These are phyloP conservation scores for Psilocybe azurescens DNA, from an alignment of 768 basidiomycete species.

Conservation along the genomic window DNA sequence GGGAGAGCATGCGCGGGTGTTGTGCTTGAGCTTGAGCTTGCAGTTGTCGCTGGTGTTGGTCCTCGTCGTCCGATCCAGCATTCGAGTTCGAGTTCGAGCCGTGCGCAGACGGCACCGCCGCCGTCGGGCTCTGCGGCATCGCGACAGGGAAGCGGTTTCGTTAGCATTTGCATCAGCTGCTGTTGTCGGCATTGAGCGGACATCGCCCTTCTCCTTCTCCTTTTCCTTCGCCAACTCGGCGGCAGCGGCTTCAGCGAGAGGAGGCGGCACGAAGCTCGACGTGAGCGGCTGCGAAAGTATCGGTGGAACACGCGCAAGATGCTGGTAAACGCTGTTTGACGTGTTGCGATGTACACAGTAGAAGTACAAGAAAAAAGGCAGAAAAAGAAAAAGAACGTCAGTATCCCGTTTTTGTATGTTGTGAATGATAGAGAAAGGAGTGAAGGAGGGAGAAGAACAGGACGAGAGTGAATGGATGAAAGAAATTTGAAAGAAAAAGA, in stretches of 20 bases:
- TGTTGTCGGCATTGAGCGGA: no score
- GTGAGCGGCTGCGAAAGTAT: slow-evolving; percentile 37
- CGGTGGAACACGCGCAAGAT: slow-evolving; percentile 61
- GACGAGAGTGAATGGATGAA: not conserved
- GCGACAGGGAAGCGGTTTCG: no score
- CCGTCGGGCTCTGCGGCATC: not conserved
- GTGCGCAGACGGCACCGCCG: slow-evolving; percentile 1
- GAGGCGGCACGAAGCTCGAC: slow-evolving; percentile 44
- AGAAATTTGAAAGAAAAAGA: not conserved
- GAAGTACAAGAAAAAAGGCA: not conserved
- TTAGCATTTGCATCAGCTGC: no score
- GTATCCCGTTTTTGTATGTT: no score
- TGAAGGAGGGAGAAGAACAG: not conserved
- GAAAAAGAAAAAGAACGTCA: not conserved
- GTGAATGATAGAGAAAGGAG: not conserved
- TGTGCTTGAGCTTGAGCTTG: no score
- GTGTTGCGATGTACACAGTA: not conserved
- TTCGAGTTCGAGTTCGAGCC: not conserved
- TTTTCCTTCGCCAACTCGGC: not conserved
- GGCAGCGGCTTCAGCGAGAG: slow-evolving; percentile 1
- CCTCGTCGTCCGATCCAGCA: not conserved
- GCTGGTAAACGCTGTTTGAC: slow-evolving; percentile 46
- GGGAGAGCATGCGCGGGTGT: no score
- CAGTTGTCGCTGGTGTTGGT: not conserved
- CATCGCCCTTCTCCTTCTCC: not conserved